These are phyloP conservation scores for Astrephomene gubernaculifera DNA, from an alignment of 139 green algal genomes.

Conservation along the genomic window DNA sequence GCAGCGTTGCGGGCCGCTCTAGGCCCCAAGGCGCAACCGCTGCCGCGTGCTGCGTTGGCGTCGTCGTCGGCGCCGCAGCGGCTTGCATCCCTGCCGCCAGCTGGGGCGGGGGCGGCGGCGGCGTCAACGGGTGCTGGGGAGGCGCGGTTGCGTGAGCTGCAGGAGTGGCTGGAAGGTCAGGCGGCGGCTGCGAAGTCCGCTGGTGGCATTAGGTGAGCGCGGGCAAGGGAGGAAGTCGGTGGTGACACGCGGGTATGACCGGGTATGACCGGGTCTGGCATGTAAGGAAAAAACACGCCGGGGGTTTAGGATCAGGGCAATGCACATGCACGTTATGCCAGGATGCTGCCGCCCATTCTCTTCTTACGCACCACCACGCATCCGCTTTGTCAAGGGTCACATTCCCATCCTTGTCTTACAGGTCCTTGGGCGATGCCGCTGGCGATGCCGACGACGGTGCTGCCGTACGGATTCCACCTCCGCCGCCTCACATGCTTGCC, in stretches of 20 bases:
- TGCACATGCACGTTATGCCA: not conserved
- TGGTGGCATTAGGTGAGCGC: not conserved
- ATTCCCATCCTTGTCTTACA: not conserved
- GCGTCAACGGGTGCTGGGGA: too few relatives aligned
- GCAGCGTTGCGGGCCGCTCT: not conserved
- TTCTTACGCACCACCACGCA: not conserved
- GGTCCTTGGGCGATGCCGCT: not conserved
- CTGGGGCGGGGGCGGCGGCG: too few relatives aligned
- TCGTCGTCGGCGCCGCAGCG: not conserved
- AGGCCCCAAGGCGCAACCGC: not conserved
- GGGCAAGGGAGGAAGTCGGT: not conserved
- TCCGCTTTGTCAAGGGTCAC: too few relatives aligned
- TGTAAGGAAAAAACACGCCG: too few relatives aligned
- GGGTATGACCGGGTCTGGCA: too few relatives aligned
- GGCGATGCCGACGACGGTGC: not conserved
- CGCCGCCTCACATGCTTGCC: slow-evolving; percentile 29
- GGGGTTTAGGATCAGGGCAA: too few relatives aligned
- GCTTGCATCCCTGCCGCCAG: not conserved
- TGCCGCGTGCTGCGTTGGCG: not conserved
- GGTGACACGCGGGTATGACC: too few relatives aligned
- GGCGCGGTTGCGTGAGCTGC: too few relatives aligned
- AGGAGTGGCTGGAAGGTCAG: not conserved
- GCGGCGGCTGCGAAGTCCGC: not conserved
- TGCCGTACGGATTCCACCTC: not conserved
- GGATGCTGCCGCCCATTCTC: not conserved